phyloP scores from a whole-genome alignment of 495 filamentous ascomycete genomes.

The Aspergillus bertholletiae region DNA sequence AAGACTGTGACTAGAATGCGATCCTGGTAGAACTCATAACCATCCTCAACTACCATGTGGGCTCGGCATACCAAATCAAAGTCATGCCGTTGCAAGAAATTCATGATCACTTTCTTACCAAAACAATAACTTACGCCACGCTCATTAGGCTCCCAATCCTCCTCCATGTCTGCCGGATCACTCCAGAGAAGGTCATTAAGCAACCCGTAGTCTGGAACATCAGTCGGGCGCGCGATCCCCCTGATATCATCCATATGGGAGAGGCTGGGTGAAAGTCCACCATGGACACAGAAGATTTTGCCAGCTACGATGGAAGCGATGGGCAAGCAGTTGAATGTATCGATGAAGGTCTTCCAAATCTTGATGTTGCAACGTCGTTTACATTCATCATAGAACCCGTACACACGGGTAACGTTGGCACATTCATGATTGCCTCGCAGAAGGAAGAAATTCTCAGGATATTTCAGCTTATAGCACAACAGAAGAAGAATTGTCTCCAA shows the following conservation, averaged over 20 bases:
- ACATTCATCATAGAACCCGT: slow-evolving; percentile 99
- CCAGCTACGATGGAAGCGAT: slow-evolving; percentile 95
- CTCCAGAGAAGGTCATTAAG: slow-evolving; percentile 98
- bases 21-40: slow-evolving; percentile 98
- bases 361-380: slow-evolving; percentile 97
- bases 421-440: slow-evolving; percentile 97
- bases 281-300: slow-evolving; percentile 99
- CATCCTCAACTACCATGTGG: slow-evolving; percentile 99
- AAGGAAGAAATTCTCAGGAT: slow-evolving; percentile 98
- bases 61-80: slow-evolving; percentile 97
- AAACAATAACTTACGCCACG: slow-evolving; percentile 98
- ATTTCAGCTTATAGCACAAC: slow-evolving; percentile 98
- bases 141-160: slow-evolving; percentile 97
- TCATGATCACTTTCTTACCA: slow-evolving; percentile 96
- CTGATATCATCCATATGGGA: slow-evolving; percentile 98
- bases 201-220: slow-evolving; percentile 95
- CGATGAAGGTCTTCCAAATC: slow-evolving; percentile 98
- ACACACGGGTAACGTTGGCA: slow-evolving; percentile 96
- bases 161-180: slow-evolving; percentile 96
- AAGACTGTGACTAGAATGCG: slow-evolving; percentile 96
- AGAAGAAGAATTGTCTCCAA: slow-evolving; percentile 95
- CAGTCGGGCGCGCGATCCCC: slow-evolving; percentile 90
- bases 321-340: slow-evolving; percentile 95
- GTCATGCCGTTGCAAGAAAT: slow-evolving; percentile 91
- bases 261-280: slow-evolving; percentile 87